Conservation (phyloP, 106 monocot genomes). For the Allium cepa region DNA sequence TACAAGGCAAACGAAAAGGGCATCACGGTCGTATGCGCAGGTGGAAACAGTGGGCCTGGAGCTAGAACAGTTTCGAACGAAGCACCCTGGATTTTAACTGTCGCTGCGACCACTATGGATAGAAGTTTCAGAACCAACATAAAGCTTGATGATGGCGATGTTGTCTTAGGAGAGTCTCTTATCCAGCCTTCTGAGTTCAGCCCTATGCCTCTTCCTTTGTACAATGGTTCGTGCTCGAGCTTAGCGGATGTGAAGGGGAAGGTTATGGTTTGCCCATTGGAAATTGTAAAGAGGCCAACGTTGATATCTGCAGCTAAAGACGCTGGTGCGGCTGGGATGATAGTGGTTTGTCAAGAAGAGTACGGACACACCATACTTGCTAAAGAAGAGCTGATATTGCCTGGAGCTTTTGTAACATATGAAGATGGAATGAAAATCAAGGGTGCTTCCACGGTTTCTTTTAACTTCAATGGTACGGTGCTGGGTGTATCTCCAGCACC, state of each 20-base stretch:
- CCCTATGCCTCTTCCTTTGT: conserved; percentile 3
- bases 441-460: conserved; percentile 12
- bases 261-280: conserved; percentile 4
- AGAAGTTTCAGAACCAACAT: conserved; percentile 14
- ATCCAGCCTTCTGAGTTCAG: conserved; percentile 11
- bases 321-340: conserved; percentile 17
- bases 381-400: neutral
- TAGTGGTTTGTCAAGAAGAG: conserved; percentile 2
- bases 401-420: conserved; percentile 8
- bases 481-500: conserved; percentile 22
- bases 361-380: conserved; percentile 12
- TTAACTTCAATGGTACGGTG: conserved; percentile 26
- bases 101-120: conserved; percentile 23
- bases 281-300: neutral
- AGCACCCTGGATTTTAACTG: conserved; percentile 28
- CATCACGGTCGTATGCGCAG: conserved; percentile 14
- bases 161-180: conserved; percentile 26
- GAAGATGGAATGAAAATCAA: conserved; percentile 7
- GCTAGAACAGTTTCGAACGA: conserved; percentile 10
- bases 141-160: conserved; percentile 21
- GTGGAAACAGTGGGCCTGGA: conserved; percentile 8
- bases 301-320: neutral
- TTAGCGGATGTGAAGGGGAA: conserved; percentile 11
- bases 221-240: neutral
- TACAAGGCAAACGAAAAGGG: conserved; percentile 12